A percentile compares a stretch with the other conserved stretches of the same genome.
These are phyloP conservation scores for Sphagnum tenellum DNA, from an alignment of 225 moss, liverwort and hornwort genomes.

Conservation along the genomic window DNA sequence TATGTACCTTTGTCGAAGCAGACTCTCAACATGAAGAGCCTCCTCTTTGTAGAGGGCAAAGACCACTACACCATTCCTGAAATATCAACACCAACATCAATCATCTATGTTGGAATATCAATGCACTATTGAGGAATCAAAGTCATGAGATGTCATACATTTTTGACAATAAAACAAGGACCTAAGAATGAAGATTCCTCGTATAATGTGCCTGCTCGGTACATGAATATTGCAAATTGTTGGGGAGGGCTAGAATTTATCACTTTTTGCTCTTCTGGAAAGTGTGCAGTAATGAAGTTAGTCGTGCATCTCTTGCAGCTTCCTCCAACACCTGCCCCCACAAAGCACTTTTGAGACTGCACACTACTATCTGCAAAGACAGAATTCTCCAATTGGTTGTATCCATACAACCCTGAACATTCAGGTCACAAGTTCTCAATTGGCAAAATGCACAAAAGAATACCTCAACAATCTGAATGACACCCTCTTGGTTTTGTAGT, in stretches of 20 bases:
- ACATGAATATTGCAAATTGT: no score
- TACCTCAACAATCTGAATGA: constrained; percentile 69
- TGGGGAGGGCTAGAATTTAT: not conserved
- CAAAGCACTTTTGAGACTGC: no score
- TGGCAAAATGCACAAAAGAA: not conserved
- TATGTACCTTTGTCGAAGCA: constrained; percentile 35
- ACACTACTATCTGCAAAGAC: no score
- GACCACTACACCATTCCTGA: constrained; percentile 59
- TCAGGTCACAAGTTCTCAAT: not conserved
- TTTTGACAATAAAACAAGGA: no score
- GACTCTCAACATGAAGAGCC: constrained; percentile 52
- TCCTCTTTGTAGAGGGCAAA: constrained; percentile 77
- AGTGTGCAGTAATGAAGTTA: constrained; percentile 10
- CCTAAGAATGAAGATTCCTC: no score
- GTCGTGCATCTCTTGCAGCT: constrained; percentile 17
- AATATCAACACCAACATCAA: not conserved
- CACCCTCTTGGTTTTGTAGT: constrained; percentile 39
- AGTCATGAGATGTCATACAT: no score
- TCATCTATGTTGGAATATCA: no score
- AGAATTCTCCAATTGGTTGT: no score
- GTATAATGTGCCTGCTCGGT: no score
- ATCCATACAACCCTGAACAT: no score
- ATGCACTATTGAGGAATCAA: no score
- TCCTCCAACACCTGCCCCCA: constrained; percentile 17
- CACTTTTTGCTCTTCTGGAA: constrained; percentile 22